Evolutionary conservation across 768 basidiomycete species (phyloP).

Genomic region (Mycena belliarum): DNA sequence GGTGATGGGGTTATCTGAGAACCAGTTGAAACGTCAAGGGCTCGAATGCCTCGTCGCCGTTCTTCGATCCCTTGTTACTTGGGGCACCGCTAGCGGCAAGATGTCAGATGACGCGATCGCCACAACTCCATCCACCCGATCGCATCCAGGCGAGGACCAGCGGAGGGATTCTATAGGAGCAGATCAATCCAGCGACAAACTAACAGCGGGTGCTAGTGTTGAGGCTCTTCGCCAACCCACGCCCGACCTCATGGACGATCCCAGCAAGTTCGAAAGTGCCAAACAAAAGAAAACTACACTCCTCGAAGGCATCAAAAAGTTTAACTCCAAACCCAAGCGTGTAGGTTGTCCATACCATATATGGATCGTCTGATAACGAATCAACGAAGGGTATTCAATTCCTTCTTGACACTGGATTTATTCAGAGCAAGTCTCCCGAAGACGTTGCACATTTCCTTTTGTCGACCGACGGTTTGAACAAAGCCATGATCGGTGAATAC

Average conservation of each 20-base stretch:
- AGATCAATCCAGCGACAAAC: constrained; percentile 57
- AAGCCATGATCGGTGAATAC: constrained; percentile 97
- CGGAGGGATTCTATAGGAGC: constrained; percentile 53
- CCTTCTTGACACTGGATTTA: constrained; percentile 85
- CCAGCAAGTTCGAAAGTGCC: constrained; percentile 88
- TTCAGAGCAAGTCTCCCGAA: constrained; percentile 65
- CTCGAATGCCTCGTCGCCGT: constrained; percentile 92
- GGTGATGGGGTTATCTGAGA: constrained; percentile 72
- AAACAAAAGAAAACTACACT: constrained; percentile 96
- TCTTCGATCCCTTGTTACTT: constrained; percentile 85
- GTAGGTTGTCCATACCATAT: constrained; percentile 43
- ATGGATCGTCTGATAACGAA: constrained; percentile 1
- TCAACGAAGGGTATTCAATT: constrained; percentile 78
- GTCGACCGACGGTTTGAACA: constrained; percentile 89
- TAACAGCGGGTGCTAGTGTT: constrained; percentile 48
- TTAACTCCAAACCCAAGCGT: constrained; percentile 98
- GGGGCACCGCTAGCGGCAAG: constrained; percentile 70
- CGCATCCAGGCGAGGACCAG: constrained; percentile 54
- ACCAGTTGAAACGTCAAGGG: constrained; percentile 84
- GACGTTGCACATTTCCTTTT: constrained; percentile 87
- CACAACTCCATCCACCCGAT: constrained; percentile 42
- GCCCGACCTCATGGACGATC: constrained; percentile 86
- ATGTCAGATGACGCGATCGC: constrained; percentile 41
- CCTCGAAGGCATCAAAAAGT: constrained; percentile 93
- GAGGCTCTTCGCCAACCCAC: constrained; percentile 69